Conservation (phyloP, 768 basidiomycete genomes). For the Pleurotus pulmonarius region DNA sequence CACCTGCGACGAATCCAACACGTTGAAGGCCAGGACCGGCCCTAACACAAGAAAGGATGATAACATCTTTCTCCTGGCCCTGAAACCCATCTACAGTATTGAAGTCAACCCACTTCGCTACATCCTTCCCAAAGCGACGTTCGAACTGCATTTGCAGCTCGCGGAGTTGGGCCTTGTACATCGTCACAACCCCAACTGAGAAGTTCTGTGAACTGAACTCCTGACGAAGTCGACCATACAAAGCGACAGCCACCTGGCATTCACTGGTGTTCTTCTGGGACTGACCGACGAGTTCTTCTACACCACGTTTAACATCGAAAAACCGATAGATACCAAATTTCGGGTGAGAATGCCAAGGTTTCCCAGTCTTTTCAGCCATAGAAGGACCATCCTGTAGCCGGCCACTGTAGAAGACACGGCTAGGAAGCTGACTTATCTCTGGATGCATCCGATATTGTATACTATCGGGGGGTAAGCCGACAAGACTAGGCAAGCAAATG, state of each 20-base stretch:
- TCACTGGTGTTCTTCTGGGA: constrained; percentile 79
- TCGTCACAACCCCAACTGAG: constrained; percentile 69
- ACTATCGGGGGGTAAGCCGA: constrained; percentile 33
- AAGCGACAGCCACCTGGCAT: constrained; percentile 66
- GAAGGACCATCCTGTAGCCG: constrained; percentile 81
- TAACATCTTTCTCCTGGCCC: constrained; percentile 98
- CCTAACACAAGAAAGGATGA: constrained; percentile 95
- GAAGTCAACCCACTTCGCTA: constrained; percentile 78
- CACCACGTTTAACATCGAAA: constrained; percentile 71
- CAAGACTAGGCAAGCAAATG: not conserved
- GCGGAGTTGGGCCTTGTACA: constrained; percentile 88
- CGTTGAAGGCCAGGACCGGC: constrained; percentile 80
- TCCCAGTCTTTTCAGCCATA: constrained; percentile 79
- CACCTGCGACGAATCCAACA: constrained; percentile 88
- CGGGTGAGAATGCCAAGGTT: constrained; percentile 79
- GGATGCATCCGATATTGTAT: constrained; percentile 99
- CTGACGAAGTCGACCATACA: constrained; percentile 68
- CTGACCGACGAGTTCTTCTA: constrained; percentile 56
- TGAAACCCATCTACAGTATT: constrained; percentile 99
- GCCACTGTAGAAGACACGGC: constrained; percentile 81
- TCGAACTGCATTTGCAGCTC: constrained; percentile 72
- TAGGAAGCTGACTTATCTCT: constrained; percentile 87
- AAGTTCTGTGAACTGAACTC: constrained; percentile 53
- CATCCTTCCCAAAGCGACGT: constrained; percentile 64
- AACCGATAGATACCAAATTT: constrained; percentile 88